Evolutionary conservation across 371 early-diverging fungal genomes (phyloP).

Genomic region (Haplosporangium sp.): DNA sequence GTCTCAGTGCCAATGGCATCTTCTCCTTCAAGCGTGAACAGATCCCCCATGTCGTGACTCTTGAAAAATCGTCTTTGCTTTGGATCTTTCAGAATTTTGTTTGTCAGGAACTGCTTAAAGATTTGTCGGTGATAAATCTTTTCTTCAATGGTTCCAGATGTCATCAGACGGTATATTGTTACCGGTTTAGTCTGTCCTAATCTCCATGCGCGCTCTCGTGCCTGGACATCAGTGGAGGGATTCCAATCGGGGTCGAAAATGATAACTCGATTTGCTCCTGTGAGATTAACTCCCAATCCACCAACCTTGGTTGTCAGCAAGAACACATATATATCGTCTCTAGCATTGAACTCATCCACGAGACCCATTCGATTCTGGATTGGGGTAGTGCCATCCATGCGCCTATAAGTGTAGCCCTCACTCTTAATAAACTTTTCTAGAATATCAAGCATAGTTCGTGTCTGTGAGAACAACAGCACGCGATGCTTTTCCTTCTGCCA

Average conservation of each 20-base stretch:
- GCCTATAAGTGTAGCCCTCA: conserved; percentile 73
- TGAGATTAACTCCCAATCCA: conserved; percentile 96
- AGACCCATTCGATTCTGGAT: conserved; percentile 82
- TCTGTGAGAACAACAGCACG: conserved; percentile 96
- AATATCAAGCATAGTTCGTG: conserved; percentile 97
- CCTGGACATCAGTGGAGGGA: conserved; percentile 97
- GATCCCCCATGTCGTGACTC: conserved; percentile 81
- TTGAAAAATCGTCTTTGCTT: conserved; percentile 90
- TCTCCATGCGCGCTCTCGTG: conserved; percentile 97
- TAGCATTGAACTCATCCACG: conserved; percentile 91
- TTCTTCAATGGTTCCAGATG: conserved; percentile 97
- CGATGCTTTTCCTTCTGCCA: conserved; percentile 91
- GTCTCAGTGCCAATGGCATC: conserved; percentile 74
- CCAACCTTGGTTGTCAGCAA: conserved; percentile 98
- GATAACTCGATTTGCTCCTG: conserved; percentile 96
- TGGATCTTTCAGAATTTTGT: conserved; percentile 96
- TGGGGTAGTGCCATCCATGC: conserved; percentile 97
- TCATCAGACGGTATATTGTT: conserved; percentile 97
- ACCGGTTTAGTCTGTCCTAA: conserved; percentile 94
- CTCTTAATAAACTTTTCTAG: conserved; percentile 76
- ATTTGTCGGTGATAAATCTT: conserved; percentile 98
- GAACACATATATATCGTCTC: conserved; percentile 83
- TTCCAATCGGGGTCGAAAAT: conserved; percentile 99
- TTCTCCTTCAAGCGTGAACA: conserved; percentile 84
- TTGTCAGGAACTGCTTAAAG: conserved; percentile 95